A percentile compares a stretch with the other conserved stretches of the same genome.
These are phyloP conservation scores for Globisporangium camurandrum DNA, from an alignment of 352 stramenopile species.

Conservation along the genomic window DNA sequence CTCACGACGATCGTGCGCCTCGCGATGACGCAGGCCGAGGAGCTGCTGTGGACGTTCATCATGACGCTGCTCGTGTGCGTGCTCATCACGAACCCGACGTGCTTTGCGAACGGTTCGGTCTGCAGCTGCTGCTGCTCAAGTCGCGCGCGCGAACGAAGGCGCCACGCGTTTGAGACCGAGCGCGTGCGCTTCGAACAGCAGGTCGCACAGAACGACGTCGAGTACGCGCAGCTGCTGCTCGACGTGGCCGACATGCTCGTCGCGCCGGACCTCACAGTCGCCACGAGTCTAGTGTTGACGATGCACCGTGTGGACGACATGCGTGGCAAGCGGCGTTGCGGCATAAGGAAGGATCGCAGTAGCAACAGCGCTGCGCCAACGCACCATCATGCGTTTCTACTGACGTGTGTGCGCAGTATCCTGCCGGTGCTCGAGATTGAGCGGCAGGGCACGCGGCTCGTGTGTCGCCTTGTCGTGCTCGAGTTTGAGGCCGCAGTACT, in stretches of 20 bases:
- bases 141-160: conserved; percentile 26
- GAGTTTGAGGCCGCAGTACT: conserved; percentile 18
- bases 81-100: conserved; percentile 45
- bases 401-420: conserved; percentile 30
- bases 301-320: background rate
- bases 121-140: conserved; percentile 61
- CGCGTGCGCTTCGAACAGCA: conserved; percentile 29
- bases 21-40: conserved; percentile 20
- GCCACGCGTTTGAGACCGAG: conserved; percentile 29
- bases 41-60: conserved; percentile 29
- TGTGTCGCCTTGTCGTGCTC: conserved; percentile 32
- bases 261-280: conserved; percentile 31
- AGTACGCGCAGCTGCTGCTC: conserved; percentile 61
- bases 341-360: background rate
- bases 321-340: too few relatives aligned
- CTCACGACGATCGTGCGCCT: conserved; percentile 13
- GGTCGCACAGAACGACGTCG: conserved; percentile 60
- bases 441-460: conserved; percentile 33
- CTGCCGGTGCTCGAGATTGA: conserved; percentile 43
- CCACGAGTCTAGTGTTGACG: conserved; percentile 15
- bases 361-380: background rate
- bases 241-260: conserved; percentile 35
- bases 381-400: conserved; percentile 1
- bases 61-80: conserved; percentile 21
- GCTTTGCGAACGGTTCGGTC: conserved; percentile 13